A percentile compares a stretch with the other conserved stretches of the same genome.
These are phyloP conservation scores for Pogostemon cablin DNA, from an alignment of 257 asterid species.

Conservation along the genomic window DNA sequence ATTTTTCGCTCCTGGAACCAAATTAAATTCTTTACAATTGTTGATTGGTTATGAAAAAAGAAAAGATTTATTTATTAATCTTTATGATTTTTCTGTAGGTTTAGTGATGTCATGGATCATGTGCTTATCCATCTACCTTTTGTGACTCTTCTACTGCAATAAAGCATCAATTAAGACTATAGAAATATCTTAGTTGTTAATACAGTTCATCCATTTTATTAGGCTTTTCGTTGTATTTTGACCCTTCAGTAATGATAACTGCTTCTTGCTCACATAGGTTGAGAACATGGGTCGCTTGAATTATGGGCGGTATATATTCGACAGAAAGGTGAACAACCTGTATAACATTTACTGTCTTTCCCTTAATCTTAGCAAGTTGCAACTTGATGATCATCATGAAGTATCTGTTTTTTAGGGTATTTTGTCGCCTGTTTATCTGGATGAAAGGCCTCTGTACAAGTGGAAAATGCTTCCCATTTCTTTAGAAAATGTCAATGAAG, in stretches of 20 bases:
- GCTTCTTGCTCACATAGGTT: constrained; percentile 53
- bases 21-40: too few relatives aligned
- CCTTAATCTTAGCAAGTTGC: background rate
- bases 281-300: constrained; percentile 98
- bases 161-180: too few relatives aligned
- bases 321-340: constrained; percentile 69
- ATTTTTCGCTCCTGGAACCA: too few relatives aligned
- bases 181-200: background rate
- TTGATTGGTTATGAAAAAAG: too few relatives aligned
- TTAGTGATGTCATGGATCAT: too few relatives aligned
- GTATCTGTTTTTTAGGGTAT: constrained; percentile 69
- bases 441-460: constrained; percentile 54
- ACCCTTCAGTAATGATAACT: constrained; percentile 16
- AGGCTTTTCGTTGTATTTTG: background rate
- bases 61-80: too few relatives aligned
- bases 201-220: background rate
- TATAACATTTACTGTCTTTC: background rate
- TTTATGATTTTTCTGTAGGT: too few relatives aligned
- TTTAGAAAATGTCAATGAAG: constrained; percentile 60
- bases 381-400: background rate
- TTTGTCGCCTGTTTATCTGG: constrained; percentile 75
- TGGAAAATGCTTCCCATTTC: constrained; percentile 85
- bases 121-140: too few relatives aligned
- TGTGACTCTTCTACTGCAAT: too few relatives aligned
- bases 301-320: constrained; percentile 74